Evolutionary conservation across 2,329 filamentous ascomycete species (phyloP).

Genomic region (Thielaviopsis ethacetica): DNA sequence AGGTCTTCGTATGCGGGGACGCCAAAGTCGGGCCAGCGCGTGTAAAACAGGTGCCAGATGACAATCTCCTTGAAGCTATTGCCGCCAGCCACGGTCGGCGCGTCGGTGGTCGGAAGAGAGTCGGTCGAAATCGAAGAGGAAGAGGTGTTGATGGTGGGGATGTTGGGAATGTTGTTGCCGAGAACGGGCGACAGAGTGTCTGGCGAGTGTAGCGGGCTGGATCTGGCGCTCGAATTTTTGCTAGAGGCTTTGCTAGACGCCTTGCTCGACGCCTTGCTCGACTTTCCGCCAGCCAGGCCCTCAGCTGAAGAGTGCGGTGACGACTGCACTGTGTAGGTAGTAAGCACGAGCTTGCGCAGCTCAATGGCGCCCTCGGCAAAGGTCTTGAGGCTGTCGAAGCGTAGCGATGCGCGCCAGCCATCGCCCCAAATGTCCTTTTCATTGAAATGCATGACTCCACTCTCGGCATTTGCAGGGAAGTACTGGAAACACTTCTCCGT

Average conservation of each 20-base stretch:
- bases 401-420: constrained; percentile 51
- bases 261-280: too few relatives aligned
- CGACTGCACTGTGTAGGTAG: constrained; percentile 27
- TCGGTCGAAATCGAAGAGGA: too few relatives aligned
- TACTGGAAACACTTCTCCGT: constrained; percentile 81
- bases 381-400: constrained; percentile 46
- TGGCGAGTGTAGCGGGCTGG: too few relatives aligned
- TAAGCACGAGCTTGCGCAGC: constrained; percentile 54
- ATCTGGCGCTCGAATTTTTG: too few relatives aligned
- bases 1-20: constrained; percentile 57
- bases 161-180: too few relatives aligned
- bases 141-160: too few relatives aligned
- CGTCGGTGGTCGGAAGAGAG: too few relatives aligned
- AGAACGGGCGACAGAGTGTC: too few relatives aligned
- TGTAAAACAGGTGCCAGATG: constrained; percentile 75
- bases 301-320: constrained; percentile 15
- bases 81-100: too few relatives aligned
- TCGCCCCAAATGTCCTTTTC: constrained; percentile 48
- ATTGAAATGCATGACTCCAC: constrained; percentile 40
- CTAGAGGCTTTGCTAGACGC: too few relatives aligned
- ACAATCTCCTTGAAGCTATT: constrained; percentile 30
- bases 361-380: constrained; percentile 44
- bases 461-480: constrained; percentile 47
- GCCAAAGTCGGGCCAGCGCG: constrained; percentile 78
- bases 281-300: too few relatives aligned